Evolutionary conservation across 1,139 yeast species (phyloP), one percentile per base, ranked within the genome.

Genomic region (Oligophagozyma castellii): DNA sequence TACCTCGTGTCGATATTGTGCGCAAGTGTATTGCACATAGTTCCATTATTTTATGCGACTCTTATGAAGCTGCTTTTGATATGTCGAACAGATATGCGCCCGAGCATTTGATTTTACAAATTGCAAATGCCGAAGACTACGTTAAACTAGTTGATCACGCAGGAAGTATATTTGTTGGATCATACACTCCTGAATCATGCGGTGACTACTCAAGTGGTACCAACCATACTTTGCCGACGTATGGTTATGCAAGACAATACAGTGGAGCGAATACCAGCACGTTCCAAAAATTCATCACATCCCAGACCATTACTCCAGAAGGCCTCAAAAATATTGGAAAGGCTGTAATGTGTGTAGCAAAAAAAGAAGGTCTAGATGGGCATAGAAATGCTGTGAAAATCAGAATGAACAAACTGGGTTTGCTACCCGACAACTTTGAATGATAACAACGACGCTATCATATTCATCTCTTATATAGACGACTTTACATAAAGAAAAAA

Each of bases 201-300:
- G 99, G 99, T 48, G 98, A 92, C 57, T 92, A 89, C 61, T 84
- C 96, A 1, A 74, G 89, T 38, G 96, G 98, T 51, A 89, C 98
- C 5, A 89, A 89, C 65, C 96, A 86, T 59, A 89, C 98, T 1
- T 67, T 89, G 47, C 99, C 98, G 35, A 89, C 99, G 0, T 89
- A 89, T 53, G 98, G 99, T 29, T 89, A 89, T 51, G 96, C 99
- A 28, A 76, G 84, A 59, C 93, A 83, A 68, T 89, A 89, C 60
- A 78, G 93, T 39, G 99, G 99, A 34, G 96, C 86, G 35, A 89
- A 89, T 59, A 86, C 96, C 19, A 77, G 86, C 29, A 84, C 95
- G 0, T 89, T 83, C 73, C 93, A 81, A 58, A 89, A 92, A 58
- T 84, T 80, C 59, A 79, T 89, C 44, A 89, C 98, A 12, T 70